These are phyloP conservation scores for Alternaria alternata DNA, from an alignment of 2,329 filamentous ascomycete genomes.

Conservation along the genomic window DNA sequence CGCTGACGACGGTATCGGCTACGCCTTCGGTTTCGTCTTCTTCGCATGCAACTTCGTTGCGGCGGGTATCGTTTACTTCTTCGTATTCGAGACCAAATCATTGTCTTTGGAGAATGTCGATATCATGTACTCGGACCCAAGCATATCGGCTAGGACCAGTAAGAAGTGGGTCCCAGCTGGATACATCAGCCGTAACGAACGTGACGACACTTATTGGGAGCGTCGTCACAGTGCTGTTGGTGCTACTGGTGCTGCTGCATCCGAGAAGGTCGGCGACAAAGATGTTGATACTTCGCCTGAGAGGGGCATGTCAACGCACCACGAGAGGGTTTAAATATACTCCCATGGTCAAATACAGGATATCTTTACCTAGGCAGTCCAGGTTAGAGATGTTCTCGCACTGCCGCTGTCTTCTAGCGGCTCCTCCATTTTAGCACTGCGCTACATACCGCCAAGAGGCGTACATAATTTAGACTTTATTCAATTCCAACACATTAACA, in stretches of 20 bases:
- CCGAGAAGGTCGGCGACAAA: slow-evolving; percentile 30
- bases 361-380: background rate
- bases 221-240: slow-evolving; percentile 30
- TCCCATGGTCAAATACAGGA: background rate
- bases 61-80: slow-evolving; percentile 44
- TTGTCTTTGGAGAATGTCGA: slow-evolving; percentile 48
- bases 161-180: slow-evolving; percentile 46
- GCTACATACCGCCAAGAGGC: background rate
- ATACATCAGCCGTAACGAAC: slow-evolving; percentile 40
- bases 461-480: background rate
- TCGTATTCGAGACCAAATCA: slow-evolving; percentile 46
- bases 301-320: slow-evolving; percentile 32
- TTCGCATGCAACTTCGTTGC: slow-evolving; percentile 46
- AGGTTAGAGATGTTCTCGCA: background rate
- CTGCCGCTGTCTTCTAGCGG: background rate
- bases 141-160: slow-evolving; percentile 39
- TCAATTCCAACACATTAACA: background rate
- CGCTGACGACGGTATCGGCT: slow-evolving; percentile 44
- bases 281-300: slow-evolving; percentile 29
- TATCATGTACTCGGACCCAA: slow-evolving; percentile 44
- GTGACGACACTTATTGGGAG: slow-evolving; percentile 40
- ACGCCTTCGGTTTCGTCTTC: slow-evolving; percentile 48
- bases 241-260: slow-evolving; percentile 13
- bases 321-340: slow-evolving; percentile 14
- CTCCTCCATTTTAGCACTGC: background rate